Evolutionary conservation across 768 basidiomycete species (phyloP).

Genomic region (Kwoniella shandongensis): DNA sequence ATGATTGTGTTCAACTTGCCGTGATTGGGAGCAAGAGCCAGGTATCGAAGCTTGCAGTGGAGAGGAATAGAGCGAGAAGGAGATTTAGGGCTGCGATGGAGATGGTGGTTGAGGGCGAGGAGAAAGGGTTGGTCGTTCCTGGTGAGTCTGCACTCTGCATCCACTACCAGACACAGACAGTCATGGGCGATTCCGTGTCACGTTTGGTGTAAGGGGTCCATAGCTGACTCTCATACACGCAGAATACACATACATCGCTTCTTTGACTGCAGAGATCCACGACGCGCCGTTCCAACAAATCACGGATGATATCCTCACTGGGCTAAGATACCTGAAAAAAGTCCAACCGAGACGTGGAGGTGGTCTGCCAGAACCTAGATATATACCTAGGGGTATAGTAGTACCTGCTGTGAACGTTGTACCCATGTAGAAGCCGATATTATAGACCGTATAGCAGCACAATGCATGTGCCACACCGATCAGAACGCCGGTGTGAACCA

Average conservation of each 20-base stretch:
- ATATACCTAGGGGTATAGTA: constrained; percentile 10
- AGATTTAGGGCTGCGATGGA: constrained; percentile 29
- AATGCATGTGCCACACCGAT: too few relatives aligned
- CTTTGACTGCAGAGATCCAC: constrained; percentile 8
- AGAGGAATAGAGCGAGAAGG: constrained; percentile 21
- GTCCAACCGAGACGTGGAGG: not conserved
- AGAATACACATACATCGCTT: constrained; percentile 24
- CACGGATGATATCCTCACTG: constrained; percentile 9
- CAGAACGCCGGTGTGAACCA: too few relatives aligned
- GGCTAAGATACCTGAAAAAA: constrained; percentile 8
- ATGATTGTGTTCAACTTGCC: constrained; percentile 6
- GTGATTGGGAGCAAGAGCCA: constrained; percentile 21
- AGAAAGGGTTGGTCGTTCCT: constrained; percentile 9
- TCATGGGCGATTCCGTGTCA: too few relatives aligned
- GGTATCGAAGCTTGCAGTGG: constrained; percentile 29
- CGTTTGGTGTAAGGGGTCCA: not conserved
- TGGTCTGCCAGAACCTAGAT: constrained; percentile 7
- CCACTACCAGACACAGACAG: too few relatives aligned
- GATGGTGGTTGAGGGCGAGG: constrained; percentile 14
- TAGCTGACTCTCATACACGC: not conserved
- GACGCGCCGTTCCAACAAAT: constrained; percentile 13
- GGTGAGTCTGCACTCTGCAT: constrained; percentile 10
- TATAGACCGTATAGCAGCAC: too few relatives aligned
- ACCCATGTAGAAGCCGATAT: too few relatives aligned
- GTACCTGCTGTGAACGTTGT: not conserved